phyloP scores from a whole-genome alignment of 192 early-diverging fungal genomes.

The Spinellus fusiger region DNA sequence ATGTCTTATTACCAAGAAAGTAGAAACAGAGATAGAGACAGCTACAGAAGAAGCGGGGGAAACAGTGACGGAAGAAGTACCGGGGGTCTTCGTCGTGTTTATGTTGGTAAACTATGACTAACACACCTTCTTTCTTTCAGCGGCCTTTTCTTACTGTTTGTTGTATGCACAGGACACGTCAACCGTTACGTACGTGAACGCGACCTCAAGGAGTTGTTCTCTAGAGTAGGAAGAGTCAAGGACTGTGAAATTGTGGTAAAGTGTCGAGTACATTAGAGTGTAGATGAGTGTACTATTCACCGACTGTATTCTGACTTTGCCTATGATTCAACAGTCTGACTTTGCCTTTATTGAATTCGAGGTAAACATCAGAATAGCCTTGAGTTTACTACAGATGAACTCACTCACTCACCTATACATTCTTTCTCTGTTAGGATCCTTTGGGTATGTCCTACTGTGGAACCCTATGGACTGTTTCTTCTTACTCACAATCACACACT shows the following conservation, averaged over 20 bases:
- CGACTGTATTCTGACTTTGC: neutral
- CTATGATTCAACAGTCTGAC: conserved; percentile 5
- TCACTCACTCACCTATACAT: neutral
- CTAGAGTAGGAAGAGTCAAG: conserved; percentile 14
- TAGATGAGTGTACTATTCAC: neutral
- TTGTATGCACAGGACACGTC: conserved; percentile 9
- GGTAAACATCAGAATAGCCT: conserved; percentile 7
- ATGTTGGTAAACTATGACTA: conserved; percentile 16
- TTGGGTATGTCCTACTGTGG: neutral
- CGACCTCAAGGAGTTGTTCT: conserved; percentile 26
- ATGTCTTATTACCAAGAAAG: conserved; percentile 3
- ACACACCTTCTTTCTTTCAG: neutral
- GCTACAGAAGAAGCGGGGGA: conserved; percentile 4
- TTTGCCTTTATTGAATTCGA: conserved; percentile 30
- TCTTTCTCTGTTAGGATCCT: neutral
- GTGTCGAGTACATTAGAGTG: neutral
- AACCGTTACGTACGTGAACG: conserved; percentile 20
- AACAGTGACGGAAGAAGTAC: neutral
- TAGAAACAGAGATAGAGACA: conserved; percentile 2
- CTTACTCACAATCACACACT: no score
- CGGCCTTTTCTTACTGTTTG: neutral
- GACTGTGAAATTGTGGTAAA: conserved; percentile 22
- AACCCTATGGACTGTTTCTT: no score
- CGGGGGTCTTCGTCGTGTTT: conserved; percentile 10
- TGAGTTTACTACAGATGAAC: neutral